phyloP scores from a whole-genome alignment of 2,329 filamentous ascomycete genomes.

The Dendrostoma leiphaemia region DNA sequence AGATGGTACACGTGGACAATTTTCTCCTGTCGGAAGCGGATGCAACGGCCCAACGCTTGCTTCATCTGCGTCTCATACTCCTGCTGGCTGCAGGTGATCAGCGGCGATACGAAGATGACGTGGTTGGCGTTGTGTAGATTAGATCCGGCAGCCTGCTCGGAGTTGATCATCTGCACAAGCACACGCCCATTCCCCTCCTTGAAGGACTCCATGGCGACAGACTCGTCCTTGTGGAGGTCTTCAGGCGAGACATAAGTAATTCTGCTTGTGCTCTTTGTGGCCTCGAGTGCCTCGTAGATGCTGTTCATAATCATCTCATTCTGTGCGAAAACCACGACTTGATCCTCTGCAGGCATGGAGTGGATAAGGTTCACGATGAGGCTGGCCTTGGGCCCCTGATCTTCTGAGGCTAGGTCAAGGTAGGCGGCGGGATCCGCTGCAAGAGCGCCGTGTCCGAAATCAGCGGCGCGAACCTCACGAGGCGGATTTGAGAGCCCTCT shows the following conservation, averaged over 20 bases:
- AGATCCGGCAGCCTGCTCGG: slow-evolving; percentile 37
- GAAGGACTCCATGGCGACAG: slow-evolving; percentile 25
- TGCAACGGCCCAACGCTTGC: slow-evolving; percentile 38
- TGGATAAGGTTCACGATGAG: slow-evolving; percentile 24
- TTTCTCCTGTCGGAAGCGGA: slow-evolving; percentile 38
- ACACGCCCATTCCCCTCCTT: slow-evolving; percentile 27
- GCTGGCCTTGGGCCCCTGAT: slow-evolving; percentile 22
- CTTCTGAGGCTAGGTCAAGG: neutral
- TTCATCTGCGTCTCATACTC: slow-evolving; percentile 34
- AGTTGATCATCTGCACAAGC: slow-evolving; percentile 37
- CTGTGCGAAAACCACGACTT: slow-evolving; percentile 38
- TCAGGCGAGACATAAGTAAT: slow-evolving; percentile 20
- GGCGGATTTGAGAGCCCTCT: neutral
- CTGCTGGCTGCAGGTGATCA: slow-evolving; percentile 29
- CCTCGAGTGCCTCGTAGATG: slow-evolving; percentile 22
- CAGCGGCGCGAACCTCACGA: neutral
- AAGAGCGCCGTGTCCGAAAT: slow-evolving; percentile 6
- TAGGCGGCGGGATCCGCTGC: neutral
- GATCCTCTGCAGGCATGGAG: slow-evolving; percentile 23
- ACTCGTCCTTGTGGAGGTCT: neutral
- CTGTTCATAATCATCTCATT: slow-evolving; percentile 28
- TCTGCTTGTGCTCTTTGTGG: neutral
- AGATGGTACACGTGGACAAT: slow-evolving; percentile 39
- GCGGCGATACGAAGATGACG: slow-evolving; percentile 38
- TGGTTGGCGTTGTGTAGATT: slow-evolving; percentile 42